Evolutionary conservation across 306 rosid genomes (phyloP), one percentile per base, ranked within the genome.

Genomic region (Leucaena leucocephala): DNA sequence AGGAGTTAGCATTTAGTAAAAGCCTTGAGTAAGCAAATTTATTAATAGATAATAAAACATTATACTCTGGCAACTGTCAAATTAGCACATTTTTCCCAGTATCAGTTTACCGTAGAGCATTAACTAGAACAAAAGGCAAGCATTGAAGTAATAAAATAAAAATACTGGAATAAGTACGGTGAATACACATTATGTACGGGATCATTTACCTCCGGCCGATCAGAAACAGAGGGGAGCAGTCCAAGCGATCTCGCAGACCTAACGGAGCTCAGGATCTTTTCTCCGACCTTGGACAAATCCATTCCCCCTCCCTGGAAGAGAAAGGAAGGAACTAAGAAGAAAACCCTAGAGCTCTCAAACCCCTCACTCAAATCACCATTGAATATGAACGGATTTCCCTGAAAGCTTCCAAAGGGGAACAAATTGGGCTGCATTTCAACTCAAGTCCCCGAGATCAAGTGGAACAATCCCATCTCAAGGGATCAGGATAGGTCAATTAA

Each of bases 221-320:
- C 98, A 69, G 96, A 76, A 78, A 85, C 45, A 65, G 99, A 69
- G 80, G 97, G 98, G 73, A 91, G 97, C 82, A 91, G 86, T 71
- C 99, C 98, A 45, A 96, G 87, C 72, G 99, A 93, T 84, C 94
- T 96, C 6, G 98, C 99, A 36, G 99, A 93, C 93, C 92, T 90
- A 54, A 96, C 99, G 43, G 99, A 96, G 87, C 99, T 93, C 84
- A 96, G 82, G 85, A 96, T 83, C 88, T 93, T 96, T 82, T 93
- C 99, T 14, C 97, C 98, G 15, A 96, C 96, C 85, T 88, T 96
- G 39, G 97, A 93, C 75, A 96, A 89, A 92, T 96, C 99, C 99
- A 96, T 96, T 49, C 88, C 97, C 76, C 91, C 92, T 82, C 99
- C 97, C 80, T 93, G 99, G 40, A 90, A 85, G 82, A 96, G 81